Base-by-base conservation (phyloP, 257 asterid genomes). In the Anisodus acutangulus region DNA sequence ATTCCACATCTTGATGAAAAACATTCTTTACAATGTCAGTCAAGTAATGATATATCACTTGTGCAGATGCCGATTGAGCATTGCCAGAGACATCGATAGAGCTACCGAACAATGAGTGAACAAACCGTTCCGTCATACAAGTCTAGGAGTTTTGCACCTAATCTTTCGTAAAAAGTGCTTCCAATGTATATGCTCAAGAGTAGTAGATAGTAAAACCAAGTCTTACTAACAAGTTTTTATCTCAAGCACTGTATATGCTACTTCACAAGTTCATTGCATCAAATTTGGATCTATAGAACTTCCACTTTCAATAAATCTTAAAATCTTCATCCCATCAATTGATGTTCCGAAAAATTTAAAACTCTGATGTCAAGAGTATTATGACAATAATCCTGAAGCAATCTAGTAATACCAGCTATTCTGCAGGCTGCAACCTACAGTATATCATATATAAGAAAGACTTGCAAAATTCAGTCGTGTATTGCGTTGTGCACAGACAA, bases 401-500 rank as follows among this genome's bases (percentile, higher is more conserved):
- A 37, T 41, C 78, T 15, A 39, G 53, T 3, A 67, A 35, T 51
- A 76, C 60, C 31, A 11, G 80, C 80, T 74, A 47, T 47, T 11
- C 58, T 19, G 41, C 81, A 51, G 11, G 22, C 45, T 7, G 62
- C 81, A 49, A 10, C 47, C 62, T 76, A 49, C 43, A 76, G 81
- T 22, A 51, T 22, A 51, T 26, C 64, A 76, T 78, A 78, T 49
- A 31, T 15, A 31, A 26, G 26, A 72, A 26, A 31, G 49, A 53
- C 82, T 78, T 78, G 64, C 82, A 53, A 15, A 13, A 53, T 26
- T 78, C 82, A 78, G 82, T 78, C 13, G 3, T 8, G 53, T 53
- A 78, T 8, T 13, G 45, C 41, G 19, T 12, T 53, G n/a, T 76
- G 47, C 39, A 51, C 47, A 31, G 15, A n/a, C 17, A n/a, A 49